Base-by-base conservation (phyloP, 495 filamentous ascomycete species). In the Aspergillus avenaceus region DNA sequence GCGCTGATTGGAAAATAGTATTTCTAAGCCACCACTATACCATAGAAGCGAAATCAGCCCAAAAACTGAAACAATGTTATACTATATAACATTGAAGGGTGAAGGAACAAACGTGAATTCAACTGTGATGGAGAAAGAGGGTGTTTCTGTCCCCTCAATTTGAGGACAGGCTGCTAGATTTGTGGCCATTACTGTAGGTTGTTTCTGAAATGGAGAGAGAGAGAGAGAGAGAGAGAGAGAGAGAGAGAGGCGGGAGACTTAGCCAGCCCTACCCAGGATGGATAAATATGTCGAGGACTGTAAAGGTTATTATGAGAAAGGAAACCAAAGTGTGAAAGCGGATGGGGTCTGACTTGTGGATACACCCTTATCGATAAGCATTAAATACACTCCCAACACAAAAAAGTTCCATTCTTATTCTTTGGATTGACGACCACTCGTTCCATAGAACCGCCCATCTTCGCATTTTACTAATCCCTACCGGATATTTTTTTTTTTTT, bases 21-120 rank as follows among this genome's bases (percentile, higher is more conserved):
- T 84, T 66, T 98, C 93, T n/a, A 98, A 82, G 16, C 93, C 93
- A 42, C 93, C 93, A 53, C 93, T 96, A 50, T 49, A 23, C 9
- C 49, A 38, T 42, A 45, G 47, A 25, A 50, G 38, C 63, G 25
- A 64, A 54, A 14, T 60, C 22, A 41, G 27, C 41, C 12, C 25
- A 11, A 13, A 34, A 24, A 47, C 13, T 4, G n/a, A 34, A 29
- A 13, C n/a, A n/a, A 38, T 16, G 3, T 4, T 24, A 34, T 18
- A 2, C n/a, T n/a, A n/a, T n/a, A n/a, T n/a, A 13, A 11, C 24
- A 49, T 11, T 13, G 2, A 8, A 26, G 24, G 34, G 27, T 7
- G 41, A 45, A 54, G 38, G 44, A 47, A 68, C 76, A 61, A 77
- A 90, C 87, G 82, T 84, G 70, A 92, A 91, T 63, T 91, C 86